These are phyloP conservation scores for Debaryomyces maramus DNA, from an alignment of 805 yeast species.

Conservation along the genomic window DNA sequence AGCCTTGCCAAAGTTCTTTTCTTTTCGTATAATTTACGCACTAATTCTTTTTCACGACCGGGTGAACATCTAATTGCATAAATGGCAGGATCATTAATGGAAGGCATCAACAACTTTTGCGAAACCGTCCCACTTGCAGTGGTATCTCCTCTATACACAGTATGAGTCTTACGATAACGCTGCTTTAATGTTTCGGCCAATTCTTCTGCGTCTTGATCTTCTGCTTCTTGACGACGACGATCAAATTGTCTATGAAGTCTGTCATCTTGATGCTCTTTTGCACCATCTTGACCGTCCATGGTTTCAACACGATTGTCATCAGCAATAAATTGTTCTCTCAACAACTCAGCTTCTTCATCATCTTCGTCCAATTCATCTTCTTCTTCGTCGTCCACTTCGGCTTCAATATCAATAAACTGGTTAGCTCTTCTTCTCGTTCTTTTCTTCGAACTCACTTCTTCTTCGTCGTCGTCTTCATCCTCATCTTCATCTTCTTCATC, in stretches of 20 bases:
- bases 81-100: conserved; percentile 93
- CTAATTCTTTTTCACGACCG: conserved; percentile 90
- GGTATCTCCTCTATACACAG: conserved; percentile 83
- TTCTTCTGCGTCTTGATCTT: conserved; percentile 92
- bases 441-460: conserved; percentile 47
- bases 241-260: conserved; percentile 90
- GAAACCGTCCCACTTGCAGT: conserved; percentile 66
- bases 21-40: conserved; percentile 79
- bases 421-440: conserved; percentile 57
- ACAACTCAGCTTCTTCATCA: conserved; percentile 86
- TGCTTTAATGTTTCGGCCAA: conserved; percentile 90
- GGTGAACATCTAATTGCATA: conserved; percentile 95
- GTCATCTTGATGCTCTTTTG: conserved; percentile 52
- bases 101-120: conserved; percentile 88
- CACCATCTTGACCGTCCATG: conserved; percentile 49
- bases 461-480: conserved; percentile 53
- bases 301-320: conserved; percentile 65
- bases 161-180: conserved; percentile 84
- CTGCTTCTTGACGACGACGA: conserved; percentile 78
- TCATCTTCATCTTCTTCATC: conserved; percentile 51
- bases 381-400: conserved; percentile 94
- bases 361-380: conserved; percentile 88
- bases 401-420: conserved; percentile 96
- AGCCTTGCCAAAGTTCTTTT: conserved; percentile 75
- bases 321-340: conserved; percentile 78